Evolutionary conservation across 2,329 filamentous ascomycete species (phyloP).

Genomic region (Verruconis gallopava): DNA sequence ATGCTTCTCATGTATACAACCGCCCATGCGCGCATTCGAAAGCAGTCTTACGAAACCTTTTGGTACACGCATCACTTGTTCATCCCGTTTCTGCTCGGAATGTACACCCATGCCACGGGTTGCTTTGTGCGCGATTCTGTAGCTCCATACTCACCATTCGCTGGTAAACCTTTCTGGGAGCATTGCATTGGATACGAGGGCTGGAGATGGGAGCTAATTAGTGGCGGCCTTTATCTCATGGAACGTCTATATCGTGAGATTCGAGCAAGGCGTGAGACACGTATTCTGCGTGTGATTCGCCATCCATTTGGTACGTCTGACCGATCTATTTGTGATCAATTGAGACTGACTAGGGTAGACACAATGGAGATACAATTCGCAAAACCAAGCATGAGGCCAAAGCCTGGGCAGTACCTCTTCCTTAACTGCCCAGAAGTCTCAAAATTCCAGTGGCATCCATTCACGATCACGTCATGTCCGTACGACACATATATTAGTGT

Average conservation of each 20-base stretch:
- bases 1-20: slow-evolving; percentile 99
- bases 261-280: slow-evolving; percentile 66
- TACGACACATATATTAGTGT: slow-evolving; percentile 91
- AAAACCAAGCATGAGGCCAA: slow-evolving; percentile 96
- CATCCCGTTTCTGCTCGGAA: slow-evolving; percentile 80
- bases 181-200: slow-evolving; percentile 93
- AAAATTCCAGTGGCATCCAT: slow-evolving; percentile 90
- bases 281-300: slow-evolving; percentile 85
- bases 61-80: slow-evolving; percentile 99
- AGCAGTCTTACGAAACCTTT: slow-evolving; percentile 96
- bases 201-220: slow-evolving; percentile 92
- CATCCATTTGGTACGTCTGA: slow-evolving; percentile 57
- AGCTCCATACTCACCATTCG: slow-evolving; percentile 68
- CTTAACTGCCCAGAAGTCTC: slow-evolving; percentile 85
- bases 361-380: slow-evolving; percentile 94
- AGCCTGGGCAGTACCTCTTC: slow-evolving; percentile 96
- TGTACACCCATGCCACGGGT: slow-evolving; percentile 91
- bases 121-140: slow-evolving; percentile 87
- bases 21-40: slow-evolving; percentile 80
- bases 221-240: slow-evolving; percentile 69
- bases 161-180: slow-evolving; percentile 66
- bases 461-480: slow-evolving; percentile 96
- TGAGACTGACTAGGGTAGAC: slow-evolving; percentile 38
- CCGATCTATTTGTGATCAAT: slow-evolving; percentile 3
- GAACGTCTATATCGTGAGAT: slow-evolving; percentile 90